phyloP scores from a whole-genome alignment of 495 filamentous ascomycete species.

The Tuber magnatum region DNA sequence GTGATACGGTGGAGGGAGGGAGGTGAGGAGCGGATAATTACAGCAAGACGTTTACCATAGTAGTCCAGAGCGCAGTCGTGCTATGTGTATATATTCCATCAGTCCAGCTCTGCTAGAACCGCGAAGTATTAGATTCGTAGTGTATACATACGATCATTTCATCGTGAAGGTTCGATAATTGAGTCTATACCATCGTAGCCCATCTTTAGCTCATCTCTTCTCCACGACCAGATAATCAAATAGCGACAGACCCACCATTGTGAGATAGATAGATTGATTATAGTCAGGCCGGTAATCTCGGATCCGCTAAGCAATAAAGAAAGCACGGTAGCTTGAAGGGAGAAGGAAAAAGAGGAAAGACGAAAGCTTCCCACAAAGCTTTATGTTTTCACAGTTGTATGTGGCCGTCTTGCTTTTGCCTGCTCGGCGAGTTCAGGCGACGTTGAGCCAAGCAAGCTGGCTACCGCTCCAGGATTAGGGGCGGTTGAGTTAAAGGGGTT shows the following conservation, averaged over 20 bases:
- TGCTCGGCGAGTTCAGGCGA: not conserved
- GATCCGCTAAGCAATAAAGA: not conserved
- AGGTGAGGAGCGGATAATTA: conserved; percentile 15
- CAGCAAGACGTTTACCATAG: conserved; percentile 86
- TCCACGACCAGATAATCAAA: not conserved
- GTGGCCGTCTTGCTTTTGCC: not conserved
- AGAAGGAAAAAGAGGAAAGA: not conserved
- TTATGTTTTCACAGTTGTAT: not conserved
- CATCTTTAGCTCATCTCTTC: conserved; percentile 3
- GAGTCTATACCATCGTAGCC: conserved; percentile 50
- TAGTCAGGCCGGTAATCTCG: not conserved
- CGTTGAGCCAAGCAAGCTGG: conserved; percentile 1
- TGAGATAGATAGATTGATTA: not conserved
- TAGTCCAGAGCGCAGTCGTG: conserved; percentile 98
- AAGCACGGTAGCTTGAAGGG: not conserved
- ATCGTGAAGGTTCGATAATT: conserved; percentile 90
- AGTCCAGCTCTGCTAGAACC: not conserved
- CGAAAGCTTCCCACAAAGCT: not conserved
- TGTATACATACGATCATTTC: conserved; percentile 90
- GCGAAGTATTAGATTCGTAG: conserved; percentile 6
- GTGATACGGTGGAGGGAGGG: not conserved
- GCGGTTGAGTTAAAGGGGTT: not conserved
- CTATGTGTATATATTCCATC: conserved; percentile 45
- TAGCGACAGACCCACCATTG: not conserved
- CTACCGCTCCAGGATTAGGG: not conserved